Base-by-base conservation (phyloP, 768 basidiomycete genomes). In the Pleurotus pulmonarius region DNA sequence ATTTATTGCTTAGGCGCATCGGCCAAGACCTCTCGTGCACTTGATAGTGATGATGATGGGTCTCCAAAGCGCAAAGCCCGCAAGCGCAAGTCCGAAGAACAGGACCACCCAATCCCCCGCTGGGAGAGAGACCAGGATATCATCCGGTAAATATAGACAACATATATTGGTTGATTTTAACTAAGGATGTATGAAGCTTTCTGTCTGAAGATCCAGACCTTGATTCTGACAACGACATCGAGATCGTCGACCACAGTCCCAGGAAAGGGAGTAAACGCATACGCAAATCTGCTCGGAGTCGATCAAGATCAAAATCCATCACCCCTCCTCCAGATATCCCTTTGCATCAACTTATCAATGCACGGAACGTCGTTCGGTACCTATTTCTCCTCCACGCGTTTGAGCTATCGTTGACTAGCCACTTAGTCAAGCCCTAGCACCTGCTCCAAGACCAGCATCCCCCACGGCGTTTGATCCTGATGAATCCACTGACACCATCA, bases 291-390 rank as follows among this genome's bases (percentile, higher is more conserved):
- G 39, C 51, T 24, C 78, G 84, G 45, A 85, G 82, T 65, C 83
- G 84, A 39, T 90, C 88, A 29, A 71, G 76, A 20, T 90, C 88
- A 26, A 72, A 76, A 20, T 92, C 90, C 3, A 79, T 92, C 39
- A 92, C 90, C 0, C 90, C 90, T 2, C 90, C 90, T 4, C 90
- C 90, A 0, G 75, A 73, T 37, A 67, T 91, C 12, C 72, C 86
- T 2, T 64, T 69, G 8, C 72, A 81, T 26, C 78, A 83, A 55
- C 71, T 86, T 1, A 76, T 81, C 61, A 75, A 76, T 55, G 85
- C 87, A 12, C 79, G 78, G 40, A 73, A 79, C 37, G 68, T 88
- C 15, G 80, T 90, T 48, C 77, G 83, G 90, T 90, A 63, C 54
- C 46, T 22, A 13, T 12, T 43, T 34, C 29, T 34, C 29, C 29